Evolutionary conservation across 495 filamentous ascomycete species (phyloP), one percentile per base, ranked within the genome.

Genomic region (Tuber microsphaerosporum): DNA sequence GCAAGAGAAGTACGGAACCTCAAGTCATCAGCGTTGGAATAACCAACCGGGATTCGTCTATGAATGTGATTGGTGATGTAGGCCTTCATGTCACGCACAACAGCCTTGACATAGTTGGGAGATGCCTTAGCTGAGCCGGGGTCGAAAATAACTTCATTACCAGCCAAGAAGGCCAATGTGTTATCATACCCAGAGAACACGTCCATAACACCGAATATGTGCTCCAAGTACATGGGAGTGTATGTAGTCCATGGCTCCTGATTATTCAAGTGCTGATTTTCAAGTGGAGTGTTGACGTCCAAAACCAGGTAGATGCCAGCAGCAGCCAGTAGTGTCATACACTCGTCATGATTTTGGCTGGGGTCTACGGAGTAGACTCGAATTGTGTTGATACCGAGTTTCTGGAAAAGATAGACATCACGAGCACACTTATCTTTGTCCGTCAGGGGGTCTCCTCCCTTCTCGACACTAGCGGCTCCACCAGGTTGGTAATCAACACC

Each of bases 1-100:
- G 94, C 94, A 84, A 94, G 93, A 86, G 97, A 91, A 81, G 91
- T 89, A 82, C 94, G 93, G 86, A 96, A 97, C 76, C 89, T 88
- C 79, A 92, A 86, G 70, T 96, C 91, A 84, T 97, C 93, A 48
- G 90, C 81, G 74, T 83, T 83, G 44, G 81, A 79, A 79, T 87
- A 87, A 75, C 86, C 86, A 70, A 87, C 86, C 45, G 86, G 86
- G 71, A 87, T 87, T 51, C 78, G 71, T 70, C 86, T 86, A 46
- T 69, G 42, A 73, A 75, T 71, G 75, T 86, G 85, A 70, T 84
- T 83, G 70, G 82, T 89, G 85, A 95, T 90, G 82, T 94, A 94
- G 34, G 86, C 86, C 86, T 94, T 95, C 85, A 89, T 89, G 84
- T 94, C 92, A 74, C 92, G 91, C 51, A 93, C 91, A 44, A 93